Conservation (phyloP, 1,284 basidiomycete genomes). For the Sanguinoderma infundibulare region DNA sequence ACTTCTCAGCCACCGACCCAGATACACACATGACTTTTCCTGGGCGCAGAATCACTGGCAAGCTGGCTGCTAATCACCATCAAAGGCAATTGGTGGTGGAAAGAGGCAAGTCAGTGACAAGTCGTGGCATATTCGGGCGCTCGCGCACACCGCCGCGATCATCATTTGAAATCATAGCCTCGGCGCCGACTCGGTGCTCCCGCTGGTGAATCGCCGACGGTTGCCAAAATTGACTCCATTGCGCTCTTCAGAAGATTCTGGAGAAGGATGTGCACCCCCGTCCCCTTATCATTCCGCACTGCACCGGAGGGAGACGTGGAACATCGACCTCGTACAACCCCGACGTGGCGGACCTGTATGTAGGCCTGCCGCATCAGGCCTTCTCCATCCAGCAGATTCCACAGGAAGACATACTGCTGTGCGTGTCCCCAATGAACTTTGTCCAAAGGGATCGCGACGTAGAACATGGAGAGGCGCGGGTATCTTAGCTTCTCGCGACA, state of each 20-base stretch:
- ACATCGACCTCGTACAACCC: background rate
- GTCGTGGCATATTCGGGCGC: too few species aligned
- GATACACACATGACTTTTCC: constrained; percentile 1
- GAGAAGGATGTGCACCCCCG: too few species aligned
- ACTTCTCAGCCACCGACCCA: constrained; percentile 5
- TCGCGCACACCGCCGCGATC: background rate
- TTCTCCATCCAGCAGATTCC: background rate
- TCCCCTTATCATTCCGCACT: background rate
- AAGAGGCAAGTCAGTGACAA: background rate
- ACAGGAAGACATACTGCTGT: background rate
- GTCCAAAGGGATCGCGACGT: background rate
- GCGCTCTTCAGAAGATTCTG: background rate
- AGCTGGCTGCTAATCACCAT: background rate
- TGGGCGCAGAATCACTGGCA: background rate
- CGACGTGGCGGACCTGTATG: background rate
- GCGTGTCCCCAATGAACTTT: background rate
- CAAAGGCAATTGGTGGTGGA: background rate
- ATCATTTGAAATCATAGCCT: background rate
- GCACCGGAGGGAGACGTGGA: background rate
- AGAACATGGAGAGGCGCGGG: too few species aligned
- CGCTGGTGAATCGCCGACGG: background rate
- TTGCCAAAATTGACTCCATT: background rate
- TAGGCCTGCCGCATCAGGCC: background rate
- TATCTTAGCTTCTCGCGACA: too few species aligned
- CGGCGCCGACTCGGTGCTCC: background rate